Evolutionary conservation across 2,329 filamentous ascomycete species (phyloP).

Genomic region (Blumeria hordei): DNA sequence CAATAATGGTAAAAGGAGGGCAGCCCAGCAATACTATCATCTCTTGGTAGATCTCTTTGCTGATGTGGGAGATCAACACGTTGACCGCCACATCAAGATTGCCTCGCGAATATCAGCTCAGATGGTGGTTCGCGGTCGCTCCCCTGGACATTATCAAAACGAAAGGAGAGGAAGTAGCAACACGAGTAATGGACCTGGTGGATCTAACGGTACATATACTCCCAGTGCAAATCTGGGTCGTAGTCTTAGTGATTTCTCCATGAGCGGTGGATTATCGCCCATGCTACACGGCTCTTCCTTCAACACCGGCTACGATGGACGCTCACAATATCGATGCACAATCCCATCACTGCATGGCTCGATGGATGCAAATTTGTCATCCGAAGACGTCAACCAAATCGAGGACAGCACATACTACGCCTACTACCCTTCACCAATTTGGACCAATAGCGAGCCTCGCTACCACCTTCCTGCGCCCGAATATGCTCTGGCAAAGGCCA

Average conservation of each 20-base stretch:
- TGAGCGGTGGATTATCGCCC: slow-evolving; percentile 10
- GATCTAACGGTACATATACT: slow-evolving; percentile 12
- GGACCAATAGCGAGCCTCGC: slow-evolving; percentile 11
- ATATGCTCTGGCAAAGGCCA: slow-evolving; percentile 10
- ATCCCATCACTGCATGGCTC: slow-evolving; percentile 11
- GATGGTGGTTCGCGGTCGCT: slow-evolving; percentile 42
- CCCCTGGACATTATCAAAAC: slow-evolving; percentile 36
- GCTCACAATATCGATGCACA: slow-evolving; percentile 10
- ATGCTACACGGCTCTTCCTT: slow-evolving; percentile 12
- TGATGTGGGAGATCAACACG: slow-evolving; percentile 20
- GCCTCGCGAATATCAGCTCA: slow-evolving; percentile 32
- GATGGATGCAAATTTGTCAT: slow-evolving; percentile 13
- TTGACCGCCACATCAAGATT: slow-evolving; percentile 28
- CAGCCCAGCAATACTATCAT: slow-evolving; percentile 51
- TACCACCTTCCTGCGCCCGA: slow-evolving; percentile 11
- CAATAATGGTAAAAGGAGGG: slow-evolving; percentile 50
- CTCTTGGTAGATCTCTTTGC: slow-evolving; percentile 43
- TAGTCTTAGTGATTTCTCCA: slow-evolving; percentile 11
- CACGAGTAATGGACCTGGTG: slow-evolving; percentile 24
- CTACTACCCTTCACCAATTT: slow-evolving; percentile 14
- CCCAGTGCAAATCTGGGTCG: slow-evolving; percentile 8
- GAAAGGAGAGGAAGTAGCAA: slow-evolving; percentile 24
- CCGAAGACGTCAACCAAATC: slow-evolving; percentile 14
- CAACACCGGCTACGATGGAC: slow-evolving; percentile 9
- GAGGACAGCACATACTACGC: slow-evolving; percentile 11